Conservation (phyloP, 73 alveolate species). For the Stentor coeruleus region DNA sequence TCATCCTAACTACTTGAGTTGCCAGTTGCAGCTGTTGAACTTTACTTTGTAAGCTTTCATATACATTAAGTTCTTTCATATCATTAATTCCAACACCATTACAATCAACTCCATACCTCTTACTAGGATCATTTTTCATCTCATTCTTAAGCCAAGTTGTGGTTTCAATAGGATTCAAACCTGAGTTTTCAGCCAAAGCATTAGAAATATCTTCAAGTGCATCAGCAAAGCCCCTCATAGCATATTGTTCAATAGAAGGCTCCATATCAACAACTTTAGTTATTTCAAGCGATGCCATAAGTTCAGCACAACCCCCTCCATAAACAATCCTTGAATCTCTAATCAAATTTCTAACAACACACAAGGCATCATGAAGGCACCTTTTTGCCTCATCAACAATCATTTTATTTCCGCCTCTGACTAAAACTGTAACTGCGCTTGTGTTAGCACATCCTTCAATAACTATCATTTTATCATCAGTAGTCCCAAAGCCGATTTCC, state of each 20-base stretch:
- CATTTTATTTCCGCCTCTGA: constrained; percentile 72
- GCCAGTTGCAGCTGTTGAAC: not conserved
- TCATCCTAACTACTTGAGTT: not conserved
- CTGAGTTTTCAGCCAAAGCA: too few relatives aligned
- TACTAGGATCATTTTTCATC: too few relatives aligned
- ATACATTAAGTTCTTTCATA: not conserved
- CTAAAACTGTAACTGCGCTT: constrained; percentile 59
- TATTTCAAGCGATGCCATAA: constrained; percentile 47
- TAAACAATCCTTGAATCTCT: constrained; percentile 77
- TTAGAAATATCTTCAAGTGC: too few relatives aligned
- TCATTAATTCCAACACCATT: not conserved
- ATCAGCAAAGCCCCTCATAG: constrained; percentile 92
- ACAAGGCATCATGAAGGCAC: constrained; percentile 94
- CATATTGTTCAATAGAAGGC: constrained; percentile 78
- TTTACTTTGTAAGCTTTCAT: not conserved
- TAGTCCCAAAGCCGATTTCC: not conserved
- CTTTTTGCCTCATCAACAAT: constrained; percentile 94
- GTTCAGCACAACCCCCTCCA: constrained; percentile 98
- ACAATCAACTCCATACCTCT: not conserved
- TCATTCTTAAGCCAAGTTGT: too few relatives aligned
- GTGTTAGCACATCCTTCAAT: constrained; percentile 26
- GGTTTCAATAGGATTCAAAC: too few relatives aligned
- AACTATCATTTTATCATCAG: not conserved
- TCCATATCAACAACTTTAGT: not conserved
- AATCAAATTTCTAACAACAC: constrained; percentile 92